Base-by-base conservation (phyloP, 2,329 filamentous ascomycete species). In the Macrophomina tecta region DNA sequence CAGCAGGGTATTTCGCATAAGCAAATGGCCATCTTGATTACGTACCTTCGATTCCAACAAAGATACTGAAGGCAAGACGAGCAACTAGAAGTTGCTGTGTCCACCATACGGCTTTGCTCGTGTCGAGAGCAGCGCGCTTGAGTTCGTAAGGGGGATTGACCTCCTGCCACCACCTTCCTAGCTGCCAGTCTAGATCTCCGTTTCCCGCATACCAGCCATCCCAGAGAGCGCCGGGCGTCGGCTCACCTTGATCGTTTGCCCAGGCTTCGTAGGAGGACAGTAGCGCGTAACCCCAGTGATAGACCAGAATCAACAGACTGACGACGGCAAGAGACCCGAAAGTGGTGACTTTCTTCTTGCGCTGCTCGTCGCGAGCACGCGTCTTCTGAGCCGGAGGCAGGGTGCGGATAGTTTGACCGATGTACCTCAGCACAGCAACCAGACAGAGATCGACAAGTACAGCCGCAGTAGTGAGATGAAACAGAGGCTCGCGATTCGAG, bases 71-170 rank as follows among this genome's bases (percentile, higher is more conserved):
- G 1, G 85, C 82, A 36, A 85, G 77, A 12, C 83, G 80, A 34
- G 82, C 84, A 12, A 86, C 78, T 67, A 87, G 85, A 51, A 86
- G 80, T 76, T 90, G 87, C 68, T 86, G 86, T 6, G 84, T 86
- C 85, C 88, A 90, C 83, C 87, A 87, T 72, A 87, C 84, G 16
- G 86, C 83, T 58, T 84, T 82, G 3, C 83, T 80, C 60, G 82
- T 85, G 71, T 85, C 84, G 6, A 85, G 80, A 4, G 87, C 78
- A 30, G 87, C 85, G 68, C 86, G 83, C 67, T 87, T 80, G 11
- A 83, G 82, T 73, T 87, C 84, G 8, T 76, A 75, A 69, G 85
- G 81, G 28, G 88, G 73, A 30, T 85, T 80, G 2, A 83, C 83
- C 42, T 88, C 83, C 53, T 78, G 81, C 67, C 87, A 73, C 87